These are phyloP conservation scores for Podosphaera aphanis DNA, from an alignment of 2,329 filamentous ascomycete genomes.

Conservation along the genomic window DNA sequence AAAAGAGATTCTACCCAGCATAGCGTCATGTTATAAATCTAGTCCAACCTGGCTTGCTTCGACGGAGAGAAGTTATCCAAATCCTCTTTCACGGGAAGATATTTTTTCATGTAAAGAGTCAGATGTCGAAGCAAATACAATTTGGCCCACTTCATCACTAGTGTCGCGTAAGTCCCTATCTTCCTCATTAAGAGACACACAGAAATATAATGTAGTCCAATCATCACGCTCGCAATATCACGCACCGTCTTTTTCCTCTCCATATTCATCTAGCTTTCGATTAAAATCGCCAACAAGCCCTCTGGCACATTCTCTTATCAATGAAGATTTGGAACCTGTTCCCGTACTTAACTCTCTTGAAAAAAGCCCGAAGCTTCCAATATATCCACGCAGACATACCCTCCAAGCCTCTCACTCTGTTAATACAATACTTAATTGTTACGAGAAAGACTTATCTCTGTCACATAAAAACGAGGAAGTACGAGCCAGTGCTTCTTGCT, in stretches of 20 bases:
- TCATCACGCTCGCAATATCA: constrained; percentile 6
- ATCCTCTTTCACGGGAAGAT: no score
- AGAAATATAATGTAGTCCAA: constrained; percentile 3
- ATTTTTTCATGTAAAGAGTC: no score
- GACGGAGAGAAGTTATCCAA: no score
- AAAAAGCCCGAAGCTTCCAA: constrained; percentile 18
- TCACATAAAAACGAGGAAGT: no score
- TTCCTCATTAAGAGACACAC: constrained; percentile 7
- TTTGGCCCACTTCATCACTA: constrained; percentile 22
- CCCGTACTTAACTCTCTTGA: constrained; percentile 28
- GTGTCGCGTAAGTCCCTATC: constrained; percentile 21
- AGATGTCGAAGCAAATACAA: no score
- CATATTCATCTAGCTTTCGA: constrained; percentile 55
- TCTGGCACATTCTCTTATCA: constrained; percentile 69
- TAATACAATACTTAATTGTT: constrained; percentile 17
- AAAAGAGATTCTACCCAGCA: no score
- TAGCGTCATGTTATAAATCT: no score
- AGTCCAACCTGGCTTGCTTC: no score
- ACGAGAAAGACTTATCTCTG: no score
- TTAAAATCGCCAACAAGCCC: constrained; percentile 82
- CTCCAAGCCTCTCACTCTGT: constrained; percentile 38
- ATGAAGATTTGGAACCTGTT: constrained; percentile 48
- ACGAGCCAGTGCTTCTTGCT: no score
- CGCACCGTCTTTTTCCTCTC: constrained; percentile 41
- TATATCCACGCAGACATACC: constrained; percentile 40